phyloP scores from a whole-genome alignment of 306 rosid genomes.

The Fagus sylvatica region DNA sequence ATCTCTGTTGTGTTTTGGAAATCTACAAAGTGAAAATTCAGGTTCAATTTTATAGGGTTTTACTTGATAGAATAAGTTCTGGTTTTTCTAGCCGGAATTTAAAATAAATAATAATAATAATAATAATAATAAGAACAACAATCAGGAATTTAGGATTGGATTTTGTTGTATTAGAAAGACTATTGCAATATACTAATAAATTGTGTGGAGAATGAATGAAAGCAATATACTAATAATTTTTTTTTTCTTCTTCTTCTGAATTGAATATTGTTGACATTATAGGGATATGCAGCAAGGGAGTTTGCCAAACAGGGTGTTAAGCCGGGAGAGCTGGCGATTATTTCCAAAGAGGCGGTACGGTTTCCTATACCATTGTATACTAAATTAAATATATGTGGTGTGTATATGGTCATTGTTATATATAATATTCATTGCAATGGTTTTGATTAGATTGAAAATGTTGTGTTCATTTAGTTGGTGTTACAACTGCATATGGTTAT shows the following conservation, averaged over 20 bases:
- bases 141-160: too few relatives aligned
- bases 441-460: neutral
- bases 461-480: too few relatives aligned
- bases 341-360: slow-evolving; percentile 89
- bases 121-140: too few relatives aligned
- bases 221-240: neutral
- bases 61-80: too few relatives aligned
- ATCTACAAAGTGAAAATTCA: neutral
- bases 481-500: too few relatives aligned
- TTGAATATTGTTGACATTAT: slow-evolving; percentile 5
- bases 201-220: too few relatives aligned
- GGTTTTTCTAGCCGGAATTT: too few relatives aligned
- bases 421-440: neutral
- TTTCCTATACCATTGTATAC: slow-evolving; percentile 2
- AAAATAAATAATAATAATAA: too few relatives aligned
- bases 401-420: neutral
- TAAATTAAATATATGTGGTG: neutral
- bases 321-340: slow-evolving; percentile 86
- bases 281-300: slow-evolving; percentile 99
- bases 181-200: too few relatives aligned
- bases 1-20: neutral
- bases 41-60: too few relatives aligned
- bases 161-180: too few relatives aligned
- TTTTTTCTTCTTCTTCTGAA: neutral
- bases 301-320: slow-evolving; percentile 78